Evolutionary conservation across 345 rosid genomes (phyloP).

Genomic region (Camelina neglecta): DNA sequence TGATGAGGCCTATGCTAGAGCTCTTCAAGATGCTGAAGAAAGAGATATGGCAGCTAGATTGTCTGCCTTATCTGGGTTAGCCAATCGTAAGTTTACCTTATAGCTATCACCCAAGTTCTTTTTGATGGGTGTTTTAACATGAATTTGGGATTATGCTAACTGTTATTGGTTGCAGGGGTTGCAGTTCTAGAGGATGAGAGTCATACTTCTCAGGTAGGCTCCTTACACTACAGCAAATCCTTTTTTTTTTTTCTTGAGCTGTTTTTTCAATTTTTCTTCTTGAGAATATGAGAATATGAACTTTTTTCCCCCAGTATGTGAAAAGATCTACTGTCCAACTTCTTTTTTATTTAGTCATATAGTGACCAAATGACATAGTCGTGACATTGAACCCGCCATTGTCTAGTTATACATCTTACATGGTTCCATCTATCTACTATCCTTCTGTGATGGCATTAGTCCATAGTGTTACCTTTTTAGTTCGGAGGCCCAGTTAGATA

Average conservation of each 20-base stretch:
- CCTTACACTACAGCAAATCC: constrained; percentile 8
- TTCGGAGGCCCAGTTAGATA: constrained; percentile 10
- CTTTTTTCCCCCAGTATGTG: constrained; percentile 11
- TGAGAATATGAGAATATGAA: constrained; percentile 4
- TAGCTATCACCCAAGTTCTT: constrained; percentile 14
- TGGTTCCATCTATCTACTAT: constrained; percentile 18
- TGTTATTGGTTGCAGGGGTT: constrained; percentile 57
- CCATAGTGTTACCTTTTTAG: background rate
- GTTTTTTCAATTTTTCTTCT: constrained; percentile 6
- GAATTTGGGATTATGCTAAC: constrained; percentile 26
- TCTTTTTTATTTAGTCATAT: constrained; percentile 23
- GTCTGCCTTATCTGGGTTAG: constrained; percentile 73
- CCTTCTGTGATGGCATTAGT: constrained; percentile 23
- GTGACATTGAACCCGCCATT: constrained; percentile 8
- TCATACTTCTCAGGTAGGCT: constrained; percentile 66
- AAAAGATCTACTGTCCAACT: constrained; percentile 10
- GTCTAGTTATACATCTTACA: constrained; percentile 15
- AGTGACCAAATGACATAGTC: constrained; percentile 12
- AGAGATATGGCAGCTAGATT: constrained; percentile 81
- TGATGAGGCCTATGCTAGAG: constrained; percentile 94
- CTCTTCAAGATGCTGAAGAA: constrained; percentile 93
- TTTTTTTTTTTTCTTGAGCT: constrained; percentile 8
- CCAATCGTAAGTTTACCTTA: constrained; percentile 55
- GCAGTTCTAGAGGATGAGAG: constrained; percentile 62
- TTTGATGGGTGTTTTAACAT: background rate